A percentile compares a stretch with the other conserved stretches of the same genome.
Conservation (phyloP, 148 eudicot species). For the Salicornia ramosissima region DNA sequence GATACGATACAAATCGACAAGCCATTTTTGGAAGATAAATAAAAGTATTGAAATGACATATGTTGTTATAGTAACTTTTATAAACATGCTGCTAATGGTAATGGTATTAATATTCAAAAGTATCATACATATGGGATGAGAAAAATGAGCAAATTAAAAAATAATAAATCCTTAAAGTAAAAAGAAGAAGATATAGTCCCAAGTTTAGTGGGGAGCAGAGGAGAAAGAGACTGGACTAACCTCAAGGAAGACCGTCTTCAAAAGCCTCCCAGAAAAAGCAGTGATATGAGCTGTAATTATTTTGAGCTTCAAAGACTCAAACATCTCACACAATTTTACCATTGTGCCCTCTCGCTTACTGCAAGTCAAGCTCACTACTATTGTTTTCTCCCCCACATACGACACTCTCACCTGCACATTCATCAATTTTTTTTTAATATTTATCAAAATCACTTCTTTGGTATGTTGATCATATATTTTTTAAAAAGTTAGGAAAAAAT, state of each 20-base stretch:
- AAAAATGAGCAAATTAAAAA: too few species aligned
- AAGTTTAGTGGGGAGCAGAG: neutral
- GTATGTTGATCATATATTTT: too few species aligned
- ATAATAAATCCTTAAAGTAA: neutral
- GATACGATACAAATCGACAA: too few species aligned
- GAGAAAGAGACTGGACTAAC: constrained; percentile 25
- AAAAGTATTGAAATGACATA: too few species aligned
- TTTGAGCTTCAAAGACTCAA: constrained; percentile 79
- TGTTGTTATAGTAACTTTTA: too few species aligned
- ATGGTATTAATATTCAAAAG: too few species aligned
- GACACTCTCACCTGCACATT: constrained; percentile 55
- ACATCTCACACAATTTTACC: constrained; percentile 60
- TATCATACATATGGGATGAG: too few species aligned
- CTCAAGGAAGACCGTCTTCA: constrained; percentile 67
- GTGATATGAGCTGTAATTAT: constrained; percentile 60
- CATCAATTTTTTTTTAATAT: neutral
- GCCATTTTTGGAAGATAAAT: too few species aligned
- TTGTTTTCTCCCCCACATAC: constrained; percentile 59
- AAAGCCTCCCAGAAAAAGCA: constrained; percentile 60
- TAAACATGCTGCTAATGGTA: too few species aligned
- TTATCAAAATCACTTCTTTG: too few species aligned
- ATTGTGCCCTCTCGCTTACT: constrained; percentile 55
- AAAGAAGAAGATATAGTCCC: neutral
- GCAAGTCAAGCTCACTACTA: constrained; percentile 70
- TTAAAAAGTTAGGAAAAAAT: too few species aligned